These are phyloP conservation scores for Capsella rubella DNA, from an alignment of 441 rosid genomes.

Conservation along the genomic window DNA sequence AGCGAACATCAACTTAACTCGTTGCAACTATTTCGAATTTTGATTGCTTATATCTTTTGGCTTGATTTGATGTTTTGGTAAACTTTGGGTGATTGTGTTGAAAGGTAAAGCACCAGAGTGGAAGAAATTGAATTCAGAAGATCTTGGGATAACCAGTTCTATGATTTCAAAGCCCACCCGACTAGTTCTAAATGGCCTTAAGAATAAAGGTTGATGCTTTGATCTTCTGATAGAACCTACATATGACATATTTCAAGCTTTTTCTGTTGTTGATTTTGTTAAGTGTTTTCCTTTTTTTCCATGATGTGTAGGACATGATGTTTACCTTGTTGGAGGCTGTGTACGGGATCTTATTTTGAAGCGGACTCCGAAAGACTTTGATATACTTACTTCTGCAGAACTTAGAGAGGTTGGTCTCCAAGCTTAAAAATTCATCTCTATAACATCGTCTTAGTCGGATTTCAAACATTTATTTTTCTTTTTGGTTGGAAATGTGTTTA, in stretches of 20 bases:
- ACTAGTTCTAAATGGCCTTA: constrained; percentile 75
- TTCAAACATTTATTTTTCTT: neutral
- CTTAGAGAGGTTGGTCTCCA: constrained; percentile 66
- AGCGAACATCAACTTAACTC: neutral
- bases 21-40: neutral
- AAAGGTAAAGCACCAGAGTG: constrained; percentile 47
- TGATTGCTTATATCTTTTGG: constrained; percentile 16
- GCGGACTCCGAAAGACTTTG: constrained; percentile 80
- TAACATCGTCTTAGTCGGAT: constrained; percentile 8
- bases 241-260: neutral
- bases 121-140: constrained; percentile 66
- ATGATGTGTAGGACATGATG: constrained; percentile 63
- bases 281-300: constrained; percentile 9
- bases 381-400: constrained; percentile 79
- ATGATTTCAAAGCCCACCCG: constrained; percentile 65
- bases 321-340: constrained; percentile 92
- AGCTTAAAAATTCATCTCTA: constrained; percentile 8
- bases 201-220: constrained; percentile 58
- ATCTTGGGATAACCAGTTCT: constrained; percentile 71
- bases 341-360: constrained; percentile 86
- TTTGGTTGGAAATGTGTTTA: constrained; percentile 39
- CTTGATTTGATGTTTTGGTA: constrained; percentile 8
- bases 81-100: constrained; percentile 38
- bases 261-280: constrained; percentile 3
- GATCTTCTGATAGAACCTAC: constrained; percentile 21